Evolutionary conservation across 106 monocot species (phyloP).

Genomic region (Triglochin maritima): DNA sequence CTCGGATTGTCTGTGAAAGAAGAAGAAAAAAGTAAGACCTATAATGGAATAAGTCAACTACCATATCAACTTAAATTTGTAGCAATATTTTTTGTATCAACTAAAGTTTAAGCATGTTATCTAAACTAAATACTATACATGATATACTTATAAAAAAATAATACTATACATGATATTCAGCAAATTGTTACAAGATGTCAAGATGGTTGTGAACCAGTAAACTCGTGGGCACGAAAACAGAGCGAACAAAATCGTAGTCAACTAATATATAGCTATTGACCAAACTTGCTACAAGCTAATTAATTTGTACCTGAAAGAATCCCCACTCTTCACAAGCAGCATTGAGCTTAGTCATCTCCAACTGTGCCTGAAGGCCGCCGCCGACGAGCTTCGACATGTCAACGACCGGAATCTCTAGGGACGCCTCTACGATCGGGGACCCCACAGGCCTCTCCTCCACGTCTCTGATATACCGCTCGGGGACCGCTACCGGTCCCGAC

Average conservation of each 20-base stretch:
- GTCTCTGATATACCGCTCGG: constrained; percentile 42
- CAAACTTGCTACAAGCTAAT: not conserved
- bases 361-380: not conserved
- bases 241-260: not conserved
- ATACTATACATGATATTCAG: no score
- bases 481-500: constrained; percentile 18
- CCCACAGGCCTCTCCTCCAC: constrained; percentile 23
- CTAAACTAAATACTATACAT: not conserved
- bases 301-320: constrained; percentile 47
- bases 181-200: no score
- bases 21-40: no score
- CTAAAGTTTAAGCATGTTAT: not conserved
- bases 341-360: constrained; percentile 29
- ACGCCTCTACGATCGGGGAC: not conserved
- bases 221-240: not conserved
- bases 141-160: not conserved
- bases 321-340: constrained; percentile 58
- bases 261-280: not conserved
- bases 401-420: constrained; percentile 26
- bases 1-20: no score
- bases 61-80: no score
- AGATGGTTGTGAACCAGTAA: no score
- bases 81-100: no score
- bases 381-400: constrained; percentile 27
- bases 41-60: no score